phyloP scores from a whole-genome alignment of 2,329 filamentous ascomycete species.

The Capronia coronata region DNA sequence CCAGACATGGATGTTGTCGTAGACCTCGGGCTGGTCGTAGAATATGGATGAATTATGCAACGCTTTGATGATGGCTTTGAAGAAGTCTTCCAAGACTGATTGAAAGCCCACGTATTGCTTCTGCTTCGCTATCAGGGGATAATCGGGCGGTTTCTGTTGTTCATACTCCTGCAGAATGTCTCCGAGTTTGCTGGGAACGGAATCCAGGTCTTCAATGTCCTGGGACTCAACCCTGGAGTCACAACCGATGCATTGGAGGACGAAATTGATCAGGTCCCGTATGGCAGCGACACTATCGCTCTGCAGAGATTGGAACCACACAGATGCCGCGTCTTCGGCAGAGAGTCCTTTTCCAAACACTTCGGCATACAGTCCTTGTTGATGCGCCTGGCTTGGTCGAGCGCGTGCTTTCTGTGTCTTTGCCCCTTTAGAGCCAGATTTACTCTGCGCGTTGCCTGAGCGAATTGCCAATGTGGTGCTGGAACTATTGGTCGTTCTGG shows the following conservation, averaged over 20 bases:
- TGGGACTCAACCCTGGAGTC: slow-evolving; percentile 69
- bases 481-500: slow-evolving; percentile 47
- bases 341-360: slow-evolving; percentile 52
- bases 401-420: slow-evolving; percentile 47
- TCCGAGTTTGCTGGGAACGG: slow-evolving; percentile 66
- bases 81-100: slow-evolving; percentile 69
- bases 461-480: slow-evolving; percentile 50
- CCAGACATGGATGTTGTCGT: slow-evolving; percentile 89
- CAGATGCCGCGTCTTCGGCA: slow-evolving; percentile 50
- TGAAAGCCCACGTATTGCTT: slow-evolving; percentile 74
- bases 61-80: slow-evolving; percentile 66
- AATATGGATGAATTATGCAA: slow-evolving; percentile 76
- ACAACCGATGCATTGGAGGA: slow-evolving; percentile 67
- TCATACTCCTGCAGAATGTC: slow-evolving; percentile 88
- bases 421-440: slow-evolving; percentile 32
- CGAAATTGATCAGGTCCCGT: slow-evolving; percentile 56
- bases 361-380: slow-evolving; percentile 55
- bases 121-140: slow-evolving; percentile 78
- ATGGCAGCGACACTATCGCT: slow-evolving; percentile 50
- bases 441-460: slow-evolving; percentile 42
- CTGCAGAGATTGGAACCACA: slow-evolving; percentile 54
- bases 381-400: slow-evolving; percentile 48
- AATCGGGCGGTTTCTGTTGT: slow-evolving; percentile 76
- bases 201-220: slow-evolving; percentile 85
- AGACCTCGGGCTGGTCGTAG: slow-evolving; percentile 67